These are phyloP conservation scores for Pochonia chlamydosporia DNA, from an alignment of 2,329 filamentous ascomycete genomes.

Conservation along the genomic window DNA sequence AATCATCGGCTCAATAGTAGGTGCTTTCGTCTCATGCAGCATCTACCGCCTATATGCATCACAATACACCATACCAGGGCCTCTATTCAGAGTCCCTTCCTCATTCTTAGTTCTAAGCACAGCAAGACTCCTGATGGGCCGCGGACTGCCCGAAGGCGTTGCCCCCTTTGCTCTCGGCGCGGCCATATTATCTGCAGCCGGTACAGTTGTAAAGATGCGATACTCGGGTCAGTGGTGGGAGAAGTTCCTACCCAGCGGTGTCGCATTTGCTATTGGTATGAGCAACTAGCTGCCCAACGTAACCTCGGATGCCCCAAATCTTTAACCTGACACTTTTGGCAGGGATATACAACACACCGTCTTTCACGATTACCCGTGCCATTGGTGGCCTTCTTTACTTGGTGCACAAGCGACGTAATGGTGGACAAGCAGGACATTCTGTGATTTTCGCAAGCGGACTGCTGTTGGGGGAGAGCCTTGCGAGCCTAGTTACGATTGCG, in stretches of 20 bases:
- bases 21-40: conserved; percentile 1
- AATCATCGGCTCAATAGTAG: conserved; percentile 4
- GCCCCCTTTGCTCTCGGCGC: not conserved
- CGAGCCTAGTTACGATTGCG: not conserved
- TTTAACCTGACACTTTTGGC: not conserved
- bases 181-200: not conserved
- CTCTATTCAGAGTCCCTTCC: not conserved
- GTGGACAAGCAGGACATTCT: not conserved
- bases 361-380: conserved; percentile 3
- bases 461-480: not conserved
- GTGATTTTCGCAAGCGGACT: not conserved
- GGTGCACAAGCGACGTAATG: not conserved
- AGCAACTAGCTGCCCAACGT: not conserved
- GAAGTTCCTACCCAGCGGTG: conserved; percentile 1
- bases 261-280: conserved; percentile 4
- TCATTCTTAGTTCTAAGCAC: not conserved
- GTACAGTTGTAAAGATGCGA: not conserved
- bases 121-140: not conserved
- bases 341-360: conserved; percentile 4
- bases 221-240: not conserved
- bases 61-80: not conserved
- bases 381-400: not conserved
- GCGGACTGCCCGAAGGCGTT: conserved; percentile 1
- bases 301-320: not conserved
- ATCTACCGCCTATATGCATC: not conserved